These are phyloP conservation scores for Spongispora temasekensis DNA, from an alignment of 1,284 basidiomycete genomes.

Conservation along the genomic window DNA sequence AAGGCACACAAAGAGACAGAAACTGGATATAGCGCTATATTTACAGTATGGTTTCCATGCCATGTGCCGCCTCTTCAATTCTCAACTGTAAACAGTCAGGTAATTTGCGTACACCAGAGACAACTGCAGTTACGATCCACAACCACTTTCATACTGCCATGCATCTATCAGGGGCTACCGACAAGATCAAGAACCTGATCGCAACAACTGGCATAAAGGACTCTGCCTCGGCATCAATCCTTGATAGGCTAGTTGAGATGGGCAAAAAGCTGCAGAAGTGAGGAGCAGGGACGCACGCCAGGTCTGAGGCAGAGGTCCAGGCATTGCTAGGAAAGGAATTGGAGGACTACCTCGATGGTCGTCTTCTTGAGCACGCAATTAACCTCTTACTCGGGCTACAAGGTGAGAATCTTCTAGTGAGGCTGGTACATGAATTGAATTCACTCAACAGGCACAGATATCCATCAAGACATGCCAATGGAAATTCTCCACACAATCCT, in stretches of 20 bases:
- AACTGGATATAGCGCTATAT: constrained; percentile 16
- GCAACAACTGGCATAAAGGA: not conserved
- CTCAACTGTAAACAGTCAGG: not conserved
- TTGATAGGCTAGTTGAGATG: not conserved
- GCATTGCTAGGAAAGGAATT: not conserved
- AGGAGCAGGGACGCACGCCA: not conserved
- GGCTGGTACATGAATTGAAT: not conserved
- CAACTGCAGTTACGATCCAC: not conserved
- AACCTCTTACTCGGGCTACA: not conserved
- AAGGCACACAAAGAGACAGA: constrained; percentile 20
- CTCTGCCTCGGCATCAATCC: not conserved
- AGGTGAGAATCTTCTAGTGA: not conserved
- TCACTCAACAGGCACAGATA: not conserved
- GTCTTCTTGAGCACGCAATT: not conserved
- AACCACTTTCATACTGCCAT: not conserved
- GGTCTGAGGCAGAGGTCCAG: not conserved
- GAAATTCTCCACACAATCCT: constrained; percentile 38
- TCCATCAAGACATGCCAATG: constrained; percentile 30
- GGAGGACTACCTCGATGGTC: not conserved
- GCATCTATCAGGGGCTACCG: not conserved
- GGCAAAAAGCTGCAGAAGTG: not conserved
- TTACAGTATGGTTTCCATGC: not conserved
- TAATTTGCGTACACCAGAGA: not conserved
- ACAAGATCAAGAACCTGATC: not conserved
- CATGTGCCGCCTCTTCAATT: not conserved